These are phyloP conservation scores for Sarocladiaceae sp. DNA, from an alignment of 2,329 filamentous ascomycete genomes.

Conservation along the genomic window DNA sequence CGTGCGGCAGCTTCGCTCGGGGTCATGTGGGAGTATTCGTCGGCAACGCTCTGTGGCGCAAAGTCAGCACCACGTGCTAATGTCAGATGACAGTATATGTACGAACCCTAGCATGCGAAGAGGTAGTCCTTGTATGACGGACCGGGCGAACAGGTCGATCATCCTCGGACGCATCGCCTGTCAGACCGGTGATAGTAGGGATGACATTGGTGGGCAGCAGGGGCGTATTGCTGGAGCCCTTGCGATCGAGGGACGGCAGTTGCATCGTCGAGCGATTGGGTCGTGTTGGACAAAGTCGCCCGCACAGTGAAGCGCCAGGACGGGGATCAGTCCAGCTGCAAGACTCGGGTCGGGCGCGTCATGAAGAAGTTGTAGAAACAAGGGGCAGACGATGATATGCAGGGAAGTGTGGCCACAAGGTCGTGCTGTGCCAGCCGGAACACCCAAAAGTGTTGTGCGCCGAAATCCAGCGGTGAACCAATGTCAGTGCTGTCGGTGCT, in stretches of 20 bases:
- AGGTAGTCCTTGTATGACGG: slow-evolving; percentile 44
- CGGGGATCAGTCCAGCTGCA: slow-evolving; percentile 11
- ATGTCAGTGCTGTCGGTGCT: neutral
- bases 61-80: neutral
- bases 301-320: neutral
- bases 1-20: slow-evolving; percentile 72
- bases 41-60: slow-evolving; percentile 44
- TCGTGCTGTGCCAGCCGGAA: neutral
- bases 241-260: slow-evolving; percentile 30
- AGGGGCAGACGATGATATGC: slow-evolving; percentile 3
- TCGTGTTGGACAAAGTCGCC: slow-evolving; percentile 12
- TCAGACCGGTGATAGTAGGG: slow-evolving; percentile 27
- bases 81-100: neutral
- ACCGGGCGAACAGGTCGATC: slow-evolving; percentile 22
- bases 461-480: neutral
- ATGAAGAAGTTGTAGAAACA: slow-evolving; percentile 1
- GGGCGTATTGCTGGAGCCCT: slow-evolving; percentile 24
- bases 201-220: slow-evolving; percentile 29
- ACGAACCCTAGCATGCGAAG: slow-evolving; percentile 51
- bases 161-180: slow-evolving; percentile 19
- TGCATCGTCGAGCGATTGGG: slow-evolving; percentile 27
- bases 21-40: slow-evolving; percentile 64
- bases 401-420: neutral
- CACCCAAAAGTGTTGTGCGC: neutral
- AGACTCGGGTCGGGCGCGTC: slow-evolving; percentile 6